phyloP scores from a whole-genome alignment of 139 green algal genomes.

The Pleodorina starrii region DNA sequence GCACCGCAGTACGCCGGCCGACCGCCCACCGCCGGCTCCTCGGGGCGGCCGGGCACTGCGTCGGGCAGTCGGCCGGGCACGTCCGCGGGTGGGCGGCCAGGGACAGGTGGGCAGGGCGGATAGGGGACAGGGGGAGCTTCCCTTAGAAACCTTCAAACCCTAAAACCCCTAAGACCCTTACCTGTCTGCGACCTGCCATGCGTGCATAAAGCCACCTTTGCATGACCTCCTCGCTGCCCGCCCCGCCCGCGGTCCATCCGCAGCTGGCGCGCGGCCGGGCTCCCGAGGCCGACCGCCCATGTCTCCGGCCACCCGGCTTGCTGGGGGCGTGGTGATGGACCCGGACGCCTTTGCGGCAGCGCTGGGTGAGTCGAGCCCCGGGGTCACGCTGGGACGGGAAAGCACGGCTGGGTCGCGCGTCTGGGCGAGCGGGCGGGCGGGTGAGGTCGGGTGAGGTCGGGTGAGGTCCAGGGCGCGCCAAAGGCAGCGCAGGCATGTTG shows the following conservation, averaged over 20 bases:
- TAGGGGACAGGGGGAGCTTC: neutral
- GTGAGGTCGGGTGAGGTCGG: too few species aligned
- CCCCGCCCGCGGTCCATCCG: too few species aligned
- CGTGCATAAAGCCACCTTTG: too few species aligned
- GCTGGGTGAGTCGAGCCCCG: slow-evolving; percentile 55
- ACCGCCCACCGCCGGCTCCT: slow-evolving; percentile 6
- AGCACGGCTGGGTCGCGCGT: too few species aligned
- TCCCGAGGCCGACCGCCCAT: slow-evolving; percentile 29
- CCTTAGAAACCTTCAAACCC: too few species aligned
- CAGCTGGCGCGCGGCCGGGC: neutral
- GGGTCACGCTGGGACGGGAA: too few species aligned
- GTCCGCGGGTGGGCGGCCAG: neutral
- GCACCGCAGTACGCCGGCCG: slow-evolving; percentile 38
- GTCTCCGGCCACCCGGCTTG: neutral
- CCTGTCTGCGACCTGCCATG: too few species aligned
- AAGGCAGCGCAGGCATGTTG: too few species aligned
- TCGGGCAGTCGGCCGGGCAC: slow-evolving; percentile 13
- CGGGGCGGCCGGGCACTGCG: neutral
- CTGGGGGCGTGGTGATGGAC: slow-evolving; percentile 46
- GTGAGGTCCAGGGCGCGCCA: too few species aligned
- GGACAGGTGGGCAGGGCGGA: neutral
- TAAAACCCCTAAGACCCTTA: too few species aligned
- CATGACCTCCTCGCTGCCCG: too few species aligned
- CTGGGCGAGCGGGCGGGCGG: too few species aligned
- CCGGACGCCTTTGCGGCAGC: slow-evolving; percentile 54